These are phyloP conservation scores for Calonectria henricotiae DNA, from an alignment of 2,329 filamentous ascomycete genomes.

Conservation along the genomic window DNA sequence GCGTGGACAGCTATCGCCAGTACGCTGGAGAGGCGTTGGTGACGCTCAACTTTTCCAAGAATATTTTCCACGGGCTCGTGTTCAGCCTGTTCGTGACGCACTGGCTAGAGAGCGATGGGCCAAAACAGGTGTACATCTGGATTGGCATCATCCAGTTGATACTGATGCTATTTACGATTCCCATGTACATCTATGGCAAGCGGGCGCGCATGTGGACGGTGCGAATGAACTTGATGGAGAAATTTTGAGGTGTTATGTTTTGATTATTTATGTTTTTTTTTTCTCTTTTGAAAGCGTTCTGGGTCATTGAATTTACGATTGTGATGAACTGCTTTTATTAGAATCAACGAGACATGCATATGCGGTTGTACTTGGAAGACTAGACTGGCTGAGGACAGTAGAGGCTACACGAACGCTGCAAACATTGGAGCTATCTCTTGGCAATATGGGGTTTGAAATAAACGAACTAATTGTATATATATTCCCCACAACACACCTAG, in stretches of 20 bases:
- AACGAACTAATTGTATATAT: too few species aligned
- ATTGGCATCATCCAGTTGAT: constrained; percentile 90
- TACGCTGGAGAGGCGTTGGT: constrained; percentile 96
- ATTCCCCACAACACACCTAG: too few species aligned
- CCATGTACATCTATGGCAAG: constrained; percentile 97
- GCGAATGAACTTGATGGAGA: constrained; percentile 88
- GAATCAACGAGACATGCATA: constrained; percentile 13
- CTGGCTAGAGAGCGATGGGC: constrained; percentile 85
- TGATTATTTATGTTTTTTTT: constrained; percentile 28
- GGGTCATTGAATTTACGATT: not conserved
- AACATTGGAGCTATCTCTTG: not conserved
- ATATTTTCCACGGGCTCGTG: constrained; percentile 90
- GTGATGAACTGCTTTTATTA: constrained; percentile 1
- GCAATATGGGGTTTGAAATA: not conserved
- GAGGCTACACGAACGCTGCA: not conserved
- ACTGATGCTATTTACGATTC: constrained; percentile 82
- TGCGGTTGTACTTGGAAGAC: not conserved
- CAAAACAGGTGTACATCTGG: constrained; percentile 84
- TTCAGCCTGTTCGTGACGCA: constrained; percentile 90
- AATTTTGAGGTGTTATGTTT: constrained; percentile 61
- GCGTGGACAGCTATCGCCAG: constrained; percentile 92
- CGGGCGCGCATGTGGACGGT: constrained; percentile 95
- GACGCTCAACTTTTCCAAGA: constrained; percentile 95
- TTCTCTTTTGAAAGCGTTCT: not conserved
- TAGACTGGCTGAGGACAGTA: not conserved